Conservation (phyloP, 2,329 filamentous ascomycete genomes). For the Diaporthe sp. region DNA sequence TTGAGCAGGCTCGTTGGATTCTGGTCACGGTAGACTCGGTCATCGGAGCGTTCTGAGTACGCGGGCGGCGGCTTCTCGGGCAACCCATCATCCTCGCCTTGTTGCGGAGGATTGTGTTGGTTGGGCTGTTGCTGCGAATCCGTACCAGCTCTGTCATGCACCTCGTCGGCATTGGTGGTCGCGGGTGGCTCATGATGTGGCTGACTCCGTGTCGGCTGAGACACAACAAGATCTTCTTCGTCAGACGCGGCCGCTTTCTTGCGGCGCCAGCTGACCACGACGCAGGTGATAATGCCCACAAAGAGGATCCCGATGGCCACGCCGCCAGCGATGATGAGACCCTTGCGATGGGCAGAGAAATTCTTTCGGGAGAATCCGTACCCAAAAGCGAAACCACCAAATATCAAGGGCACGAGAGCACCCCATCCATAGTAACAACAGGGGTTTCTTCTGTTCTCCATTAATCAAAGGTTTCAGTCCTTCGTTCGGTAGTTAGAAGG, state of each 20-base stretch:
- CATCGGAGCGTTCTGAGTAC: background rate
- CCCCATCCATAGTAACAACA: background rate
- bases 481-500: background rate
- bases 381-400: background rate
- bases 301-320: background rate
- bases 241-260: background rate
- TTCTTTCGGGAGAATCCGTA: background rate
- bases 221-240: background rate
- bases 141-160: too few species aligned
- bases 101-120: background rate
- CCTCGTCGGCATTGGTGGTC: background rate
- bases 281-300: background rate
- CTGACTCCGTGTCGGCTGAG: background rate
- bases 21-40: background rate
- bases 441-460: background rate
- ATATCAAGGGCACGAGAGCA: background rate
- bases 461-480: background rate
- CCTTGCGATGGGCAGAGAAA: slow-evolving; percentile 1
- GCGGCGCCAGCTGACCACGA: background rate
- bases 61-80: background rate
- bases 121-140: background rate
- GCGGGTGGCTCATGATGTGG: background rate
- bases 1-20: slow-evolving; percentile 5
- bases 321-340: slow-evolving; percentile 4
- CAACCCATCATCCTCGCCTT: background rate